Percentiles rank a stretch among this genome's conserved stretches.
Conservation (phyloP, 371 early-diverging fungal species). For the Blakeslea trispora region DNA sequence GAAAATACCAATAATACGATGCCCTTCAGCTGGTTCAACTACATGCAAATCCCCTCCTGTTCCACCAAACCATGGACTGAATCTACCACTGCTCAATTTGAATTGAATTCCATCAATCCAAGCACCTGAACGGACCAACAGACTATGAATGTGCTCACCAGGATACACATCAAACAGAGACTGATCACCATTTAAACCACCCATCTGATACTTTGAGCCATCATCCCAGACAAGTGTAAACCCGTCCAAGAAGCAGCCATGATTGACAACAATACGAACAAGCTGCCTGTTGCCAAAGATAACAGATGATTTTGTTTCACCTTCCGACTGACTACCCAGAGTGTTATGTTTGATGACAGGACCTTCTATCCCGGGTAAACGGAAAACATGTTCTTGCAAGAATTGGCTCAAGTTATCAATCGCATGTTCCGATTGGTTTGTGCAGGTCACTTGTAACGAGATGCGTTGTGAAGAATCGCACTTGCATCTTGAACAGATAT, state of each 20-base stretch:
- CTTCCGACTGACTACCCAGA: slow-evolving; percentile 16
- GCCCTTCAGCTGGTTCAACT: slow-evolving; percentile 49
- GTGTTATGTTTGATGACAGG: slow-evolving; percentile 34
- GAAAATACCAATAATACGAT: slow-evolving; percentile 54
- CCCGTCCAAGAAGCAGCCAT: slow-evolving; percentile 57
- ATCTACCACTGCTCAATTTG: slow-evolving; percentile 44
- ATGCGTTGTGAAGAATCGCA: slow-evolving; percentile 36
- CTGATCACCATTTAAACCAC: slow-evolving; percentile 37
- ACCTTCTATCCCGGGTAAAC: slow-evolving; percentile 32
- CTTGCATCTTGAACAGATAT: slow-evolving; percentile 21
- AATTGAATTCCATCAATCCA: slow-evolving; percentile 69
- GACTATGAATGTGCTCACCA: slow-evolving; percentile 46
- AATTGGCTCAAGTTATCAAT: slow-evolving; percentile 36
- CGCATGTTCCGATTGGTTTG: slow-evolving; percentile 32
- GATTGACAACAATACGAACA: slow-evolving; percentile 37
- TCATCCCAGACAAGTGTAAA: slow-evolving; percentile 46
- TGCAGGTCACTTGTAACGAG: slow-evolving; percentile 38
- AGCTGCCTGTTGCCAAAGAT: slow-evolving; percentile 16
- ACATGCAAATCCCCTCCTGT: slow-evolving; percentile 44
- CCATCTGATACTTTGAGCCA: slow-evolving; percentile 37
- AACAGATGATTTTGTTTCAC: slow-evolving; percentile 2
- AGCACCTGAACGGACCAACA: slow-evolving; percentile 53
- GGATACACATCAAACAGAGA: slow-evolving; percentile 25
- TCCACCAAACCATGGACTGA: slow-evolving; percentile 62
- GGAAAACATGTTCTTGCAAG: slow-evolving; percentile 24